These are phyloP conservation scores for Linnemannia zychae DNA, from an alignment of 192 early-diverging fungal genomes.

Conservation along the genomic window DNA sequence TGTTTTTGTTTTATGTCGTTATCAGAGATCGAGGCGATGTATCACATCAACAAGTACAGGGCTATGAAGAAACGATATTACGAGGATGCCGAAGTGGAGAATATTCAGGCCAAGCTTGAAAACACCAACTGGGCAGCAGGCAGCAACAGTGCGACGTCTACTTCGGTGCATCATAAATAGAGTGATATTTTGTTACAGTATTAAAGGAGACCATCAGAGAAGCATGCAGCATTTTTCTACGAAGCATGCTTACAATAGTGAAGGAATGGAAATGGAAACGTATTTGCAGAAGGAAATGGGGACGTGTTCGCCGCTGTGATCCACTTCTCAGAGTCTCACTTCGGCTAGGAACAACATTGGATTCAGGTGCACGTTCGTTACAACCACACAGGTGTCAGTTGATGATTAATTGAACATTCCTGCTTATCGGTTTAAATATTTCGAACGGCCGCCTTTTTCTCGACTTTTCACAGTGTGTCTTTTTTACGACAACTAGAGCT, in stretches of 20 bases:
- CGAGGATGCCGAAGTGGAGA: conserved; percentile 22
- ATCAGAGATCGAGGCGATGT: conserved; percentile 56
- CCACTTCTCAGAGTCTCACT: no score
- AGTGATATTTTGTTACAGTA: neutral
- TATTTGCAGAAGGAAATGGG: no score
- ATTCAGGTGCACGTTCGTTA: no score
- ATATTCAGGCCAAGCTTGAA: conserved; percentile 40
- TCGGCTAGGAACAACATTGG: no score
- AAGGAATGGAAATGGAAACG: no score
- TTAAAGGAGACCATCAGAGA: neutral
- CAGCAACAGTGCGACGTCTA: neutral
- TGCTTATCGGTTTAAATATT: no score
- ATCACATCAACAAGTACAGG: conserved; percentile 57
- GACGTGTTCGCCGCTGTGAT: no score
- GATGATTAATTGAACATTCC: no score
- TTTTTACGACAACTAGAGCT: no score
- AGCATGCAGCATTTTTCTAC: neutral
- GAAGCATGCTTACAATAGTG: neutral
- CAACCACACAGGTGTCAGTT: no score
- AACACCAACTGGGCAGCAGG: conserved; percentile 25
- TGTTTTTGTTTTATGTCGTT: neutral
- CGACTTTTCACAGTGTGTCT: no score
- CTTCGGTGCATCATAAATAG: neutral
- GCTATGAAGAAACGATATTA: conserved; percentile 57
- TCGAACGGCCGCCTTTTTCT: no score